Evolutionary conservation across 2,329 filamentous ascomycete genomes (phyloP), one percentile per base, ranked within the genome.

Genomic region (Waltergamsia citrina): DNA sequence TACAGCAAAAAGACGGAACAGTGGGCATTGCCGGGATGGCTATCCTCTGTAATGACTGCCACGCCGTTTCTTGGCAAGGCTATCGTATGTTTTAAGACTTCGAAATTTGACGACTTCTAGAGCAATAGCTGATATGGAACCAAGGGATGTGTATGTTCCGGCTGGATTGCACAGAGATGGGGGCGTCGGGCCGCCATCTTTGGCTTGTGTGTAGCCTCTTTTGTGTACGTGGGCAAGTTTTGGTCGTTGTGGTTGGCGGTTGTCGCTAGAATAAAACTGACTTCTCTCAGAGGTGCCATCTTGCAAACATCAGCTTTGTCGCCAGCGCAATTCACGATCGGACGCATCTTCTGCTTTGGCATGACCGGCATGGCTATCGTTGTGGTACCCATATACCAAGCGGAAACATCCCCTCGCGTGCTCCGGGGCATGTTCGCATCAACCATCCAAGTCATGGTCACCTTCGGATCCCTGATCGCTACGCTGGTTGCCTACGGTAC

Each of bases 321-420:
- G 2, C 42, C 47, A 7, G 48, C 47, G 5, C 49, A 53, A 29
- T 55, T 56, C 36, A 53, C 47, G 2, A 34, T 49, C 8, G 51
- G 52, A 11, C 44, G 52, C 25, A 29, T 54, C 36, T 42, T 56
- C 25, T 45, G 35, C 31, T 54, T 46, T 33, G 45, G 35, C 21
- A 54, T 53, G 47, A 54, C 52, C 2, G 53, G 53, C 25, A 49
- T 56, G 39, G 41, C 41, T 11, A 50, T 55, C 22, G 48, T 51
- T 5, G 48, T 54, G 10, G 44, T 55, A 1, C 52, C 52, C 11
- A 50, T 53, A 24, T 54, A 49, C 40, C 41, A 45, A 18, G 45
- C 47, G 12, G 49, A 55, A 36, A 41, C 39, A 1, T 38, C 49
- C 1, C 51, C 51, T 2, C 41, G 42, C 8, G 41, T 38, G 1